Evolutionary conservation across 768 basidiomycete genomes (phyloP), one percentile per base, ranked within the genome.

Genomic region (Tulasnella sp.): DNA sequence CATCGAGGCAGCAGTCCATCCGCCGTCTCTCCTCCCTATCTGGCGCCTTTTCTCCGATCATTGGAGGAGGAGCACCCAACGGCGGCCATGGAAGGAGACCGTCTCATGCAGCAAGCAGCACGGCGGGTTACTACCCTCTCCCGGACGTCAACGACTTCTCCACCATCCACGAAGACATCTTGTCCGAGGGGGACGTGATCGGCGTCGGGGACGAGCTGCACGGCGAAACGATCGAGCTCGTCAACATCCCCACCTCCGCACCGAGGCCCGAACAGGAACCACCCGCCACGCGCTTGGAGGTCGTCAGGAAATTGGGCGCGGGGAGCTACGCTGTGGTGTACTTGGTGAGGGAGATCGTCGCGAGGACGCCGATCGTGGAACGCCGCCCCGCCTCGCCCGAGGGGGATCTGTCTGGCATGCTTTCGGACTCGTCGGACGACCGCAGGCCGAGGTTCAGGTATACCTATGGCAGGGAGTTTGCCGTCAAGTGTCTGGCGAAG

Each of bases 401-500:
- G 22, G 52, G 52, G 1, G 52, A 59, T 29, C 4, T 59, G 52
- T n/a, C n/a, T n/a, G 32, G 52, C 52, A 59, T 59, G 52, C 22
- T 59, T 22, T 59, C 52, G 26, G 69, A 71, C 35, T n/a, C 11
- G 29, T 63, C 62, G 35, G 62, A 72, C 39, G 36, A 39, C 34
- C 32, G 22, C 34, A 52, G 41, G 32, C 35, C 62, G 37, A 34
- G 44, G 42, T 71, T 29, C 36, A 22, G 59, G 16, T 72, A 71
- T 47, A 79, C 80, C 72, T 91, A 93, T 75, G 92, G 91, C 29
- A 85, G 89, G 72, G 87, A 94, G 78, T 92, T 89, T 80, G 97
- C 97, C n/a, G 87, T 98, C 82, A 98, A 99, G 84, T 91, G 93
- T 80, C 84, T 98, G 75, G 94, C 92, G 79, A 98, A 98, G 81